A percentile compares a stretch with the other conserved stretches of the same genome.
These are phyloP conservation scores for Misopates orontium DNA, from an alignment of 257 asterid species.

Conservation along the genomic window DNA sequence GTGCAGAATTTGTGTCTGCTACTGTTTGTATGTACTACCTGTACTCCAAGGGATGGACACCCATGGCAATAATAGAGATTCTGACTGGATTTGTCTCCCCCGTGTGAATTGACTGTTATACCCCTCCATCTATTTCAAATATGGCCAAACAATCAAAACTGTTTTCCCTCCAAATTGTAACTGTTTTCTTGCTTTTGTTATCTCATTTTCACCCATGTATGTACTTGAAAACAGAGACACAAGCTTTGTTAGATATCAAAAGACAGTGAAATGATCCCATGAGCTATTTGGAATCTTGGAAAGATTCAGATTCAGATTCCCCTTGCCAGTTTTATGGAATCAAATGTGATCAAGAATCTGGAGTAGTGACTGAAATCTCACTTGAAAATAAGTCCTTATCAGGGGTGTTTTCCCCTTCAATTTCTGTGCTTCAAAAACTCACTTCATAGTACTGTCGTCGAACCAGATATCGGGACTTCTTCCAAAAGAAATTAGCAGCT, in stretches of 20 bases:
- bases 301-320: conserved; percentile 52
- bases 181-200: conserved; percentile 44
- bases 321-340: conserved; percentile 78
- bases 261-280: conserved; percentile 64
- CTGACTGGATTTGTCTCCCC: conserved; percentile 50
- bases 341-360: conserved; percentile 62
- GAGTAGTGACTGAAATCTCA: conserved; percentile 58
- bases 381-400: conserved; percentile 72
- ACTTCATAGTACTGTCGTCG: conserved; percentile 53
- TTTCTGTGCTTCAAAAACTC: conserved; percentile 52
- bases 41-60: conserved; percentile 58
- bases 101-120: conserved; percentile 39
- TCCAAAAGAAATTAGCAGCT: conserved; percentile 48
- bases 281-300: conserved; percentile 71
- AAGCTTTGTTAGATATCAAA: conserved; percentile 75
- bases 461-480: conserved; percentile 63
- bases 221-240: conserved; percentile 42
- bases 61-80: conserved; percentile 62
- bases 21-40: conserved; percentile 44
- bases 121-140: conserved; percentile 34
- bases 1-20: conserved; percentile 47
- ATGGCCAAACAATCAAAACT: conserved; percentile 50
- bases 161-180: conserved; percentile 44
- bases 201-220: conserved; percentile 31
- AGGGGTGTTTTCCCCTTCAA: conserved; percentile 69